Conservation (phyloP, 2,329 filamentous ascomycete genomes). For the Cordyceps cateniannulata region DNA sequence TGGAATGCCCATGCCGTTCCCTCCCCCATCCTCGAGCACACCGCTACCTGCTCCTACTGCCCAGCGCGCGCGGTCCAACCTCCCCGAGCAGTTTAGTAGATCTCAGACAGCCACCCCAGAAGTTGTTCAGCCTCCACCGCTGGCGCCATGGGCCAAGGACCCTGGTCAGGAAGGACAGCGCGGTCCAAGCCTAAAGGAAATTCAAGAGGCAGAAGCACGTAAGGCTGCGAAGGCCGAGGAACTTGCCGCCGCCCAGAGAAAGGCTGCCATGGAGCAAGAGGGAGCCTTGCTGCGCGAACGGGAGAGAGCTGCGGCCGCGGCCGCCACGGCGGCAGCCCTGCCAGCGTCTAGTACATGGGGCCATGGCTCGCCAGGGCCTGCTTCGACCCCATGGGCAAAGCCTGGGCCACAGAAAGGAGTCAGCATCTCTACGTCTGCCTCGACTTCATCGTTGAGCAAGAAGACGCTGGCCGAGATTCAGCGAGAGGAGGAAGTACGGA, state of each 20-base stretch:
- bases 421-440: slow-evolving; percentile 7
- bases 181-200: slow-evolving; percentile 90
- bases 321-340: slow-evolving; percentile 66
- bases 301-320: slow-evolving; percentile 48
- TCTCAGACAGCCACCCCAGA: slow-evolving; percentile 77
- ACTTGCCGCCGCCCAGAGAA: slow-evolving; percentile 68
- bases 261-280: slow-evolving; percentile 75
- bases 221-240: slow-evolving; percentile 89
- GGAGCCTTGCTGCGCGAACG: slow-evolving; percentile 51
- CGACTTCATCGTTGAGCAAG: slow-evolving; percentile 44
- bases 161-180: slow-evolving; percentile 62
- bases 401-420: slow-evolving; percentile 43
- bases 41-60: slow-evolving; percentile 84
- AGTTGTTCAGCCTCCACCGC: slow-evolving; percentile 54
- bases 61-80: slow-evolving; percentile 74
- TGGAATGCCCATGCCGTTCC: slow-evolving; percentile 71
- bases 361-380: slow-evolving; percentile 63
- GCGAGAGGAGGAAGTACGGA: slow-evolving; percentile 87
- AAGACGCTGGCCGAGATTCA: slow-evolving; percentile 96
- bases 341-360: slow-evolving; percentile 89
- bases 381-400: slow-evolving; percentile 64
- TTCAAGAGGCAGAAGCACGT: slow-evolving; percentile 90
- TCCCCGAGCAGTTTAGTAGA: slow-evolving; percentile 66
- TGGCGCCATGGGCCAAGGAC: slow-evolving; percentile 95
- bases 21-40: slow-evolving; percentile 66